Evolutionary conservation across 805 yeast species (phyloP).

Genomic region (Candida nitratophila): DNA sequence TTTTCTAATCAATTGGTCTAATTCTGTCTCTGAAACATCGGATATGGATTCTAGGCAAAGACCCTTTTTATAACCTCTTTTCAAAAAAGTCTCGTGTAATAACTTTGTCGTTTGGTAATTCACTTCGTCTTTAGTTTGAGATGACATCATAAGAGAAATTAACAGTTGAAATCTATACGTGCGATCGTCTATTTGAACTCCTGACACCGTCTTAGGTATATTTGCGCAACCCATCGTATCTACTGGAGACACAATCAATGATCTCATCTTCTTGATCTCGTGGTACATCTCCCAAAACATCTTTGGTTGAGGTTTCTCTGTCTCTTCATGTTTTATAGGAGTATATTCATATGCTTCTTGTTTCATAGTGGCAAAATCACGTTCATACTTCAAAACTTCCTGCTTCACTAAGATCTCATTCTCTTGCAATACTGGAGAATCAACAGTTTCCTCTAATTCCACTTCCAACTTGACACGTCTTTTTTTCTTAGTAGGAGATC

Average conservation of each 20-base stretch:
- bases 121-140: constrained; percentile 89
- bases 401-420: too few relatives aligned
- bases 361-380: not conserved
- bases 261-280: constrained; percentile 60
- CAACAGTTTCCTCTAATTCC: too few relatives aligned
- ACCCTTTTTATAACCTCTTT: constrained; percentile 39
- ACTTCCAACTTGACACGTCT: too few relatives aligned
- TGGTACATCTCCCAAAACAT: constrained; percentile 53
- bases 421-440: too few relatives aligned
- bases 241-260: constrained; percentile 68
- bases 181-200: constrained; percentile 25
- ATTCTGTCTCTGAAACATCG: constrained; percentile 41
- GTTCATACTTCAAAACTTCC: too few relatives aligned
- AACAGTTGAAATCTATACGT: constrained; percentile 64
- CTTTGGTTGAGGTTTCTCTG: constrained; percentile 21
- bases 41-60: constrained; percentile 49
- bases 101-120: constrained; percentile 65
- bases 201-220: constrained; percentile 38
- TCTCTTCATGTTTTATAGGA: not conserved
- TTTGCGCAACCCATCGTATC: constrained; percentile 83
- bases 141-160: constrained; percentile 76
- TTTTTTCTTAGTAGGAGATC: too few relatives aligned
- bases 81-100: constrained; percentile 42
- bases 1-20: constrained; percentile 62
- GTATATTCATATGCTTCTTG: not conserved